Percentiles rank a stretch among this genome's conserved stretches.
phyloP scores from a whole-genome alignment of 2,329 filamentous ascomycete genomes.

The Fusarium sororula region DNA sequence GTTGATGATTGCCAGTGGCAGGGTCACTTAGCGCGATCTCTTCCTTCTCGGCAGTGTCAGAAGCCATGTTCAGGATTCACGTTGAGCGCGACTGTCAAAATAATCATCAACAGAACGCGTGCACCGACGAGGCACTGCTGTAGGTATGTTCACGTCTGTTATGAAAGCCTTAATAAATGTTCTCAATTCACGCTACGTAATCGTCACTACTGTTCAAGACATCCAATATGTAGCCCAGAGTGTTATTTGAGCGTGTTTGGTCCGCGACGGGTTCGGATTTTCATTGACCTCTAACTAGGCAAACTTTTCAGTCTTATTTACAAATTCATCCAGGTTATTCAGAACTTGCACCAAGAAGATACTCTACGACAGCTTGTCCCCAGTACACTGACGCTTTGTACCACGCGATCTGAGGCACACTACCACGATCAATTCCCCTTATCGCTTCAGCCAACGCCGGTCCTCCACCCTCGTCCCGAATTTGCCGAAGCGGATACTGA shows the following conservation, averaged over 20 bases:
- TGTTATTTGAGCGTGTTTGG: too few relatives aligned
- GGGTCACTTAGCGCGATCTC: accelerated
- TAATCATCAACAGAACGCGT: neutral
- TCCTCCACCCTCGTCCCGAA: neutral
- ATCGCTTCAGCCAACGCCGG: neutral
- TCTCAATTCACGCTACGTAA: accelerated
- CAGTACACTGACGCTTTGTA: neutral
- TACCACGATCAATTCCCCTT: neutral
- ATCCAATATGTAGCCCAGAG: neutral
- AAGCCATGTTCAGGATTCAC: neutral
- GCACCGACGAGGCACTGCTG: neutral
- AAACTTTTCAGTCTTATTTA: accelerated
- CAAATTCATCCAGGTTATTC: neutral
- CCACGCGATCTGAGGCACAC: neutral
- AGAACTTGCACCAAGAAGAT: neutral
- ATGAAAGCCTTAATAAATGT: neutral
- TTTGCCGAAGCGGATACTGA: neutral
- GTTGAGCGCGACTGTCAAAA: neutral
- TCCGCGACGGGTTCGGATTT: accelerated
- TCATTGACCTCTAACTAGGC: neutral
- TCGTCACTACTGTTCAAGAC: neutral
- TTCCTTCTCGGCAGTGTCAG: neutral
- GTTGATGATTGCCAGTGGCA: neutral
- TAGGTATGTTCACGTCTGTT: neutral
- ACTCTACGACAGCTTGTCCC: neutral